A percentile compares a stretch with the other conserved stretches of the same genome.
These are phyloP conservation scores for Craspedostauros australis DNA, from an alignment of 108 stramenopile species.

Conservation along the genomic window DNA sequence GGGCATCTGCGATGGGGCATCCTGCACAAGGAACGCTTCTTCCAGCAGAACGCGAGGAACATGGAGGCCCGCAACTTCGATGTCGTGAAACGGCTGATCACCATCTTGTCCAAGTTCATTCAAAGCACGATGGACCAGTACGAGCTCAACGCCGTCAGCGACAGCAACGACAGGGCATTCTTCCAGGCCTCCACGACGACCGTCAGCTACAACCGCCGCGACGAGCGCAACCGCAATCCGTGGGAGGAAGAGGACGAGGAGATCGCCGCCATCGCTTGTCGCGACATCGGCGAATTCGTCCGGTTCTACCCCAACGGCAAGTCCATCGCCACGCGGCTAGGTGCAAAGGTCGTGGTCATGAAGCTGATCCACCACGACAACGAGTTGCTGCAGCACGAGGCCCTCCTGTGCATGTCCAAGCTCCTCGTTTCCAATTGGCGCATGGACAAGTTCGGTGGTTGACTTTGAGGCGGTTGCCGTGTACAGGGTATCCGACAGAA, in stretches of 20 bases:
- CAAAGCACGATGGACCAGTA: not conserved
- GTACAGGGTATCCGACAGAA: too few relatives aligned
- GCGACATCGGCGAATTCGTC: conserved; percentile 91
- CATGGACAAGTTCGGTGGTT: not conserved
- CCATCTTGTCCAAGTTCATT: conserved; percentile 36
- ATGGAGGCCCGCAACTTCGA: conserved; percentile 63
- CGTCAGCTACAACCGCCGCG: too few relatives aligned
- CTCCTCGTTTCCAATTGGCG: conserved; percentile 80
- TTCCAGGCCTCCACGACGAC: too few relatives aligned
- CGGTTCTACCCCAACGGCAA: conserved; percentile 91
- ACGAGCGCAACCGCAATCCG: too few relatives aligned
- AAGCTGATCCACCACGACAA: conserved; percentile 66
- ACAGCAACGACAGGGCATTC: not conserved
- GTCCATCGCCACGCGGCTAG: conserved; percentile 60
- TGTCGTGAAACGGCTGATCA: conserved; percentile 63
- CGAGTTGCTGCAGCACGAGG: conserved; percentile 81
- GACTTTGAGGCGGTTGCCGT: too few relatives aligned
- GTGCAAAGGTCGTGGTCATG: conserved; percentile 87
- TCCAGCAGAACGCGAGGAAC: conserved; percentile 49
- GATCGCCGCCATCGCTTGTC: conserved; percentile 78
- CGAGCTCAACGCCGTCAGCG: not conserved
- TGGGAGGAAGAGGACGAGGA: too few relatives aligned
- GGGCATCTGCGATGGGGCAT: conserved; percentile 84
- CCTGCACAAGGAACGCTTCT: conserved; percentile 87
- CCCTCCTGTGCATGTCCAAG: conserved; percentile 89